Evolutionary conservation across 495 filamentous ascomycete genomes (phyloP).

Genomic region (Penicillium odoratum): DNA sequence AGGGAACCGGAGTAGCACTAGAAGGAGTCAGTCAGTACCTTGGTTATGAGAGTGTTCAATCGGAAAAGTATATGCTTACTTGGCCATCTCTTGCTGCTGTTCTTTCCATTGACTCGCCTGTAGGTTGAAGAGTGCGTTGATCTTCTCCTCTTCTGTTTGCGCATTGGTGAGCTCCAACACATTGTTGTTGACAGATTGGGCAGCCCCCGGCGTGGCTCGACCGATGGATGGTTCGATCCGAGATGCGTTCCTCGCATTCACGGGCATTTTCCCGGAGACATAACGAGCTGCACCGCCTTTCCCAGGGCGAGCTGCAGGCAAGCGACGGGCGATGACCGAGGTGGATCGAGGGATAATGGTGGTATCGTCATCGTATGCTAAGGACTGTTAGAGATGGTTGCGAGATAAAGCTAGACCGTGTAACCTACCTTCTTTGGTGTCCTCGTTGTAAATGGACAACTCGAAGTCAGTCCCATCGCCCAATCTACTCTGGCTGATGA

Average conservation of each 20-base stretch:
- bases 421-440: constrained; percentile 79
- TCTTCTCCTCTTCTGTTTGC: constrained; percentile 86
- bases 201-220: constrained; percentile 39
- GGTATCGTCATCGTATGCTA: constrained; percentile 97
- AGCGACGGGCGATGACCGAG: constrained; percentile 84
- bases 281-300: constrained; percentile 90
- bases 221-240: constrained; percentile 67
- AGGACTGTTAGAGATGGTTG: constrained; percentile 10
- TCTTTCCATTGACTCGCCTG: constrained; percentile 84
- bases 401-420: constrained; percentile 4
- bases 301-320: constrained; percentile 78
- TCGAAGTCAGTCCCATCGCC: constrained; percentile 98
- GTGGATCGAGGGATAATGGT: constrained; percentile 92
- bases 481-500: constrained; percentile 89
- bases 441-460: constrained; percentile 86
- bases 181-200: constrained; percentile 50
- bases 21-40: constrained; percentile 37
- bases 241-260: constrained; percentile 78
- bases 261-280: constrained; percentile 94
- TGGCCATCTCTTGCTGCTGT: constrained; percentile 88
- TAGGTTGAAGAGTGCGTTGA: constrained; percentile 83
- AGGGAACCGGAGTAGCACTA: constrained; percentile 65
- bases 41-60: background rate
- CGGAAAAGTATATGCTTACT: constrained; percentile 54
- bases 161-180: constrained; percentile 64